phyloP scores from a whole-genome alignment of 768 basidiomycete genomes.

The Podaxis sp. region DNA sequence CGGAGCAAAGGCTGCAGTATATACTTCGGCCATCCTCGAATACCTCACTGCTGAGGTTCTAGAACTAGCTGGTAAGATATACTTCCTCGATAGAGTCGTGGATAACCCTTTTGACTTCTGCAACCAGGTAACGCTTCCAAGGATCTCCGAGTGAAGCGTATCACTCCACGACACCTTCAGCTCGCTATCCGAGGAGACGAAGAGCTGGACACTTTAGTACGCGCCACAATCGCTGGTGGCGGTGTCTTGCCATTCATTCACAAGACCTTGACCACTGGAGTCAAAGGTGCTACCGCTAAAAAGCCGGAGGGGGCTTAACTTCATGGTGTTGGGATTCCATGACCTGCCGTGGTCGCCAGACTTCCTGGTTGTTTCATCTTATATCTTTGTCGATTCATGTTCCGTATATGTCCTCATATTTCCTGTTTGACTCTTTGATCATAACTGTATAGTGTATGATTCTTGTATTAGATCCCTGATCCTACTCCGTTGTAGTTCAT shows the following conservation, averaged over 20 bases:
- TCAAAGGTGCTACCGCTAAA: constrained; percentile 43
- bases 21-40: constrained; percentile 94
- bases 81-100: not conserved
- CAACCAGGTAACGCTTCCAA: constrained; percentile 89
- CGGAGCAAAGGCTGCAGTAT: constrained; percentile 96
- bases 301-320: constrained; percentile 33
- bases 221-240: constrained; percentile 90
- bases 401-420: constrained; percentile 2
- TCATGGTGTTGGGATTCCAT: constrained; percentile 3
- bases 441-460: constrained; percentile 5
- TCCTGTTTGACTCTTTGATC: not conserved
- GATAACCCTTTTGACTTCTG: not conserved
- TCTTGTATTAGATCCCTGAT: not conserved
- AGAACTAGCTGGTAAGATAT: constrained; percentile 82
- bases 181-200: constrained; percentile 97
- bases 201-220: constrained; percentile 93
- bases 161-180: constrained; percentile 94
- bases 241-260: constrained; percentile 89
- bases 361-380: not conserved
- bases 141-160: constrained; percentile 95
- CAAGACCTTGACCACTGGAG: constrained; percentile 66
- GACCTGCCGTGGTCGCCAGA: not conserved
- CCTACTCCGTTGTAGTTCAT: constrained; percentile 6
- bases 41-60: constrained; percentile 96
- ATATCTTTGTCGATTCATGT: not conserved